Percentiles rank a stretch among this genome's conserved stretches.
phyloP scores from a whole-genome alignment of 305 asterid species.

The Solanum hybrid region DNA sequence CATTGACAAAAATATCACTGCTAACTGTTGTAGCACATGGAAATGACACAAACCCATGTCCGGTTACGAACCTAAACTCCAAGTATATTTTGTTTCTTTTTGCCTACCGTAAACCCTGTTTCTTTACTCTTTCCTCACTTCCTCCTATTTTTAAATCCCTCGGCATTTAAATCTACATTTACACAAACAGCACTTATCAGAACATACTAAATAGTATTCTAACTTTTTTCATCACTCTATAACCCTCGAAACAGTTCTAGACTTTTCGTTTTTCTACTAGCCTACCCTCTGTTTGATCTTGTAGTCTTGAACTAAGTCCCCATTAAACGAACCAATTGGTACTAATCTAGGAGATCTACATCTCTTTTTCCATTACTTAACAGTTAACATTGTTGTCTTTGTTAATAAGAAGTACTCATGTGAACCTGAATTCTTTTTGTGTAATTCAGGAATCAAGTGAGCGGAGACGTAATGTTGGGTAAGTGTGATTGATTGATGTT shows the following conservation, averaged over 20 bases:
- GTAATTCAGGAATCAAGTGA: constrained; percentile 42
- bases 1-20: background rate
- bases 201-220: background rate
- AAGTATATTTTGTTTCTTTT: background rate
- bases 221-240: background rate
- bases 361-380: background rate
- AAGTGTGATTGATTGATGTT: constrained; percentile 11
- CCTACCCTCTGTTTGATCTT: background rate
- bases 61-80: background rate
- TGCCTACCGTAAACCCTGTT: background rate
- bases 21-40: background rate
- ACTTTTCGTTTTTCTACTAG: background rate
- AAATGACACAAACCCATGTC: background rate
- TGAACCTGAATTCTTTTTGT: constrained; percentile 2
- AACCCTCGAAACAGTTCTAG: background rate
- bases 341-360: background rate
- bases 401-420: background rate
- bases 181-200: background rate
- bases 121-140: background rate
- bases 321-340: background rate
- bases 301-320: background rate
- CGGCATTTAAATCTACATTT: background rate
- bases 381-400: background rate
- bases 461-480: constrained; percentile 60
- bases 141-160: background rate